A percentile compares a stretch with the other conserved stretches of the same genome.
phyloP scores from a whole-genome alignment of 192 early-diverging fungal species.

The Glomus cerebriforme region DNA sequence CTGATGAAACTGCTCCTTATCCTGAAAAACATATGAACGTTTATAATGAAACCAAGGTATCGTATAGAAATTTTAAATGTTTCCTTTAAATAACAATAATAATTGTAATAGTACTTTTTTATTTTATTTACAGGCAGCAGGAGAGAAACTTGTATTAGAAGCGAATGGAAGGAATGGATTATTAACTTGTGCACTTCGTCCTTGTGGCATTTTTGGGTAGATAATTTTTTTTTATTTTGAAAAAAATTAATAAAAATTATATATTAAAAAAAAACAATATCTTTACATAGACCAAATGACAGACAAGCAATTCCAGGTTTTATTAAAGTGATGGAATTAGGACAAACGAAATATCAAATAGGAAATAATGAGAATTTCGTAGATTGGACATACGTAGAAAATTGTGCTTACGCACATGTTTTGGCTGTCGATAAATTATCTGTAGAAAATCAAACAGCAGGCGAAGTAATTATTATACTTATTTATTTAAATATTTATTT shows the following conservation, averaged over 20 bases:
- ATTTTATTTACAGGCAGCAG: constrained; percentile 26
- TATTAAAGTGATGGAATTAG: constrained; percentile 61
- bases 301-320: constrained; percentile 68
- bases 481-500: too few species aligned
- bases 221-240: neutral
- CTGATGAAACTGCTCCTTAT: constrained; percentile 79
- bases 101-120: constrained; percentile 1
- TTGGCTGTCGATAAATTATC: constrained; percentile 77
- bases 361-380: constrained; percentile 81
- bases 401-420: constrained; percentile 90
- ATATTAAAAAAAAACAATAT: neutral
- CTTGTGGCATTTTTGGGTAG: constrained; percentile 83
- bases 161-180: constrained; percentile 68
- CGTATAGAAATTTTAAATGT: neutral
- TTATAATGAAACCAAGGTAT: constrained; percentile 92
- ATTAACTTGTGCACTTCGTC: constrained; percentile 77
- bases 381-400: constrained; percentile 94
- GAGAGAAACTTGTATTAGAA: constrained; percentile 74
- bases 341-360: constrained; percentile 74
- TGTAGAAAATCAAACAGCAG: constrained; percentile 36
- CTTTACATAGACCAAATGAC: constrained; percentile 65
- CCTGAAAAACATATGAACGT: constrained; percentile 76
- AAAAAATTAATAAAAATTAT: neutral
- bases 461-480: constrained; percentile 45
- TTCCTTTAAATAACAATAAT: neutral